phyloP scores from a whole-genome alignment of 352 stramenopile species.

The Peronospora tabacina region DNA sequence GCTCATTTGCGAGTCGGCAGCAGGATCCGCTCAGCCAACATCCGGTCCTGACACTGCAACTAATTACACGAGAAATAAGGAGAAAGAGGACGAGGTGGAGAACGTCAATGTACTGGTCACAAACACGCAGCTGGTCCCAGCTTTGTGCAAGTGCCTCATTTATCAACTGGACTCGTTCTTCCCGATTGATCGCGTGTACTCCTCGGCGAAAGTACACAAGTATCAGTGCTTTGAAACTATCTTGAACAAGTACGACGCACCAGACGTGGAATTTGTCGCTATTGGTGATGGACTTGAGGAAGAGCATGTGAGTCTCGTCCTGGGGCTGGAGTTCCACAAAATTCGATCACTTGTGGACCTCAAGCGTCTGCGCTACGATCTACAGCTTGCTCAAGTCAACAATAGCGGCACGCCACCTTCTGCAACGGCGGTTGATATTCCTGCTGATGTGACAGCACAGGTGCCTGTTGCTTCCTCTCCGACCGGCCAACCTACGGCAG shows the following conservation, averaged over 20 bases:
- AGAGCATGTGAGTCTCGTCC: conserved; percentile 57
- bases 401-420: conserved; percentile 7
- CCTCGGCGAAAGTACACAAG: conserved; percentile 72
- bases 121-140: conserved; percentile 73
- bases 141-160: conserved; percentile 79
- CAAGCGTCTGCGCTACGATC: conserved; percentile 47
- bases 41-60: neutral
- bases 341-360: conserved; percentile 60
- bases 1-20: conserved; percentile 28
- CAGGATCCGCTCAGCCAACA: neutral
- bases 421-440: conserved; percentile 5
- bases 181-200: conserved; percentile 68
- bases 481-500: conserved; percentile 22
- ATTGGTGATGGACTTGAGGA: conserved; percentile 75
- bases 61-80: conserved; percentile 8
- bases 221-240: conserved; percentile 73
- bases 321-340: conserved; percentile 70
- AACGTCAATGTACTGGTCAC: conserved; percentile 76
- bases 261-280: conserved; percentile 57
- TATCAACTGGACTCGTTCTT: conserved; percentile 74
- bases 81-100: conserved; percentile 26
- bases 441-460: conserved; percentile 6
- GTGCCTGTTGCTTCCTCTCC: conserved; percentile 22
- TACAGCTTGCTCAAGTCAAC: conserved; percentile 36
- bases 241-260: conserved; percentile 40